Percentiles rank a stretch among this genome's conserved stretches.
phyloP scores from a whole-genome alignment of 1,284 basidiomycete genomes.

The Leccinum colubrinum region DNA sequence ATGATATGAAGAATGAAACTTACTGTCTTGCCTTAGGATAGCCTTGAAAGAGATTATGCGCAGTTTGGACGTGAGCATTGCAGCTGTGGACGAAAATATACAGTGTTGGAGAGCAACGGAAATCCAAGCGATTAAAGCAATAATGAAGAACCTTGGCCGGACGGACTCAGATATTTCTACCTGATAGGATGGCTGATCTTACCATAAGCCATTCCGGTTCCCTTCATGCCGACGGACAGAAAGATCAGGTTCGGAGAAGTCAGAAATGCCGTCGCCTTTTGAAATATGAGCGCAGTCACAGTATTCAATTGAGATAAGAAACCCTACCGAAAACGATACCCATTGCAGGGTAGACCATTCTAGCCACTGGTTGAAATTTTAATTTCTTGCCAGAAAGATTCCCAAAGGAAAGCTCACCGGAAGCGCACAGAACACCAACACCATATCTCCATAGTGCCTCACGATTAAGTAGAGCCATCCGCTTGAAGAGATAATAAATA shows the following conservation, averaged over 20 bases:
- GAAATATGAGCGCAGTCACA: slow-evolving; percentile 3
- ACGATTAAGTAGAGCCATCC: slow-evolving; percentile 68
- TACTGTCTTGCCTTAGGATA: slow-evolving; percentile 81
- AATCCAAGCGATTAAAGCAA: slow-evolving; percentile 68
- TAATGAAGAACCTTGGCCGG: slow-evolving; percentile 72
- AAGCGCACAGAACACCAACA: slow-evolving; percentile 53
- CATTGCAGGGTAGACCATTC: slow-evolving; percentile 86
- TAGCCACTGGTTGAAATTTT: slow-evolving; percentile 41
- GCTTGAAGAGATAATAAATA: slow-evolving; percentile 65
- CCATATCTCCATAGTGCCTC: slow-evolving; percentile 57
- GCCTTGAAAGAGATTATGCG: slow-evolving; percentile 71
- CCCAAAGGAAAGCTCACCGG: slow-evolving; percentile 39
- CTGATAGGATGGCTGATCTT: not conserved
- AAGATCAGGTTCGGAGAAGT: slow-evolving; percentile 50
- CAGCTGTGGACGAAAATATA: slow-evolving; percentile 66
- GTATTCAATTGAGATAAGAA: not conserved
- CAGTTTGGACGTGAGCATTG: slow-evolving; percentile 65
- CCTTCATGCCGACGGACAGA: slow-evolving; percentile 50
- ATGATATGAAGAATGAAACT: slow-evolving; percentile 23
- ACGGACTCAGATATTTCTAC: slow-evolving; percentile 5
- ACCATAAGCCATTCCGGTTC: slow-evolving; percentile 72
- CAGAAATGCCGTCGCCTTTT: slow-evolving; percentile 57
- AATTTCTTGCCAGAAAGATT: slow-evolving; percentile 6
- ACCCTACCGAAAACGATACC: slow-evolving; percentile 73
- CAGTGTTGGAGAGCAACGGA: slow-evolving; percentile 66